Evolutionary conservation across 768 basidiomycete genomes (phyloP).

Genomic region (Rhodotorula paludigena): DNA sequence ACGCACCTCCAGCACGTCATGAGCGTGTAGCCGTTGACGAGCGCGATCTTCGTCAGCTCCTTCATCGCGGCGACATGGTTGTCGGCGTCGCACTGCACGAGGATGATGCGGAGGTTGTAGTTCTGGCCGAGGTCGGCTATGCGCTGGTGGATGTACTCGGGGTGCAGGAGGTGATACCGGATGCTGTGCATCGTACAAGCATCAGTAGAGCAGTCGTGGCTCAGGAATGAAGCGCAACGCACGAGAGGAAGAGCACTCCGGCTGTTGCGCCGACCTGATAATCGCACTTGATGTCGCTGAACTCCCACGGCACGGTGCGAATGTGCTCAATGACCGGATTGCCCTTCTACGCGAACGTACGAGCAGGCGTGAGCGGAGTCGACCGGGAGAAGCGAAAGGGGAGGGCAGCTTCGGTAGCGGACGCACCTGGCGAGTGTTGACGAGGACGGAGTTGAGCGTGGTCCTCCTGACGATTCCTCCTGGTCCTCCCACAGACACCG

Average conservation of each 20-base stretch:
- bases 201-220: not conserved
- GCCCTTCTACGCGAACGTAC: conserved; percentile 48
- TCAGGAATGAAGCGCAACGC: not conserved
- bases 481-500: conserved; percentile 9
- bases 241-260: conserved; percentile 88
- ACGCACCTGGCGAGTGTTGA: conserved; percentile 34
- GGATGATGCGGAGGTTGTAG: conserved; percentile 76
- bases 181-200: conserved; percentile 54
- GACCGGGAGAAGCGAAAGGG: not conserved
- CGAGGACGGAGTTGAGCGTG: conserved; percentile 29
- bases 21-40: conserved; percentile 88
- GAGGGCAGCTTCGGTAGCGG: not conserved
- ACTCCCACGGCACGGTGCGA: conserved; percentile 85
- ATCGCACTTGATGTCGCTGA: conserved; percentile 86
- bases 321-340: conserved; percentile 86
- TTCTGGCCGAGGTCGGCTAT: conserved; percentile 77
- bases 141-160: conserved; percentile 88
- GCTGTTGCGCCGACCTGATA: conserved; percentile 94
- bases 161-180: conserved; percentile 91
- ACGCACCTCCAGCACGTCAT: conserved; percentile 85
- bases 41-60: conserved; percentile 76
- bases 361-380: not conserved
- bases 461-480: conserved; percentile 14
- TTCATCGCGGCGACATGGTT: conserved; percentile 88
- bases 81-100: conserved; percentile 85